Conservation (phyloP, 2,329 filamentous ascomycete genomes). For the Biscogniauxia sp. region DNA sequence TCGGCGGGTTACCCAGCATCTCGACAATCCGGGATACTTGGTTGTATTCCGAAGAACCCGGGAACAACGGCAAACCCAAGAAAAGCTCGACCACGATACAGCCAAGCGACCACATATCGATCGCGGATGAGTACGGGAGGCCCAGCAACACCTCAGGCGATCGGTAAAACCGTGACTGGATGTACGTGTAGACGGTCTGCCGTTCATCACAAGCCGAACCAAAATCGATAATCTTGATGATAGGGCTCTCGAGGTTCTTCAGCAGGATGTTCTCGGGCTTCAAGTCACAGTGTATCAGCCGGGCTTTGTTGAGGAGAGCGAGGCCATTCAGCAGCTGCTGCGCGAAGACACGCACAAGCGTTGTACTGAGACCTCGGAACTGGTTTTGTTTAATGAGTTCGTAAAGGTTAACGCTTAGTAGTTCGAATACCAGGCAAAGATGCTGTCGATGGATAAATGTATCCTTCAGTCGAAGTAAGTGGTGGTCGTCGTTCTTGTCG, state of each 20-base stretch:
- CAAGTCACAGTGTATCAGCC: slow-evolving; percentile 94
- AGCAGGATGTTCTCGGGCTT: slow-evolving; percentile 97
- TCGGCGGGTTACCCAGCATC: slow-evolving; percentile 94
- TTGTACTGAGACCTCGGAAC: slow-evolving; percentile 95
- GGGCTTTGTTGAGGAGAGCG: slow-evolving; percentile 89
- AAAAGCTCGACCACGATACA: slow-evolving; percentile 99
- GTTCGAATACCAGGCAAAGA: slow-evolving; percentile 92
- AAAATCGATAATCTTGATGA: slow-evolving; percentile 99
- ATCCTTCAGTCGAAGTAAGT: slow-evolving; percentile 89
- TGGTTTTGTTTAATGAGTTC: slow-evolving; percentile 99
- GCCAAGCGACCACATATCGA: slow-evolving; percentile 99
- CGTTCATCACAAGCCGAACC: slow-evolving; percentile 97
- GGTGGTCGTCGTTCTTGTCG: slow-evolving; percentile 98
- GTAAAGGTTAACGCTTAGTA: slow-evolving; percentile 95
- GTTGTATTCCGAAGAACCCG: slow-evolving; percentile 97
- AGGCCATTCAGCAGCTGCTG: slow-evolving; percentile 94
- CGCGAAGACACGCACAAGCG: slow-evolving; percentile 92
- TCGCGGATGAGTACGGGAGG: slow-evolving; percentile 93
- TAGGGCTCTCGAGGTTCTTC: slow-evolving; percentile 97
- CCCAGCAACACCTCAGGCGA: slow-evolving; percentile 96
- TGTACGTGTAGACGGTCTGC: slow-evolving; percentile 98
- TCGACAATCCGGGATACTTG: slow-evolving; percentile 96
- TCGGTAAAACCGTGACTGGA: slow-evolving; percentile 96
- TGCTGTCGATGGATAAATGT: slow-evolving; percentile 98
- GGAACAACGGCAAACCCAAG: slow-evolving; percentile 89